These are phyloP conservation scores for Pichia phayaonensis DNA, from an alignment of 805 yeast species.

Conservation along the genomic window DNA sequence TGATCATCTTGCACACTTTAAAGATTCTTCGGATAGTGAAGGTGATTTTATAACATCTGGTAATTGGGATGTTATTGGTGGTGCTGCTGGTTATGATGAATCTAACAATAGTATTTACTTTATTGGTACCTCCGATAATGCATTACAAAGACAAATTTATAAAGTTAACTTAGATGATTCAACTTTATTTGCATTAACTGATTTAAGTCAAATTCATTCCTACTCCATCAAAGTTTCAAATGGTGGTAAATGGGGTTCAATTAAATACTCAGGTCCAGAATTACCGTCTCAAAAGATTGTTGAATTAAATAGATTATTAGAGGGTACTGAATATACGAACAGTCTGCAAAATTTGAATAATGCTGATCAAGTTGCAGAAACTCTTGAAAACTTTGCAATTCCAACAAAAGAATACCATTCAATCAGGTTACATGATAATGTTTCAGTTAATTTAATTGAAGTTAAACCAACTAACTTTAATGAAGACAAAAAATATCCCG, in stretches of 20 bases:
- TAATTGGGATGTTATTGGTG: constrained; percentile 44
- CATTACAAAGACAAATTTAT: constrained; percentile 54
- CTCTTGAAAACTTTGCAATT: constrained; percentile 31
- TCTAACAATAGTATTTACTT: constrained; percentile 45
- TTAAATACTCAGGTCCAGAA: constrained; percentile 41
- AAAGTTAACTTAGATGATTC: constrained; percentile 33
- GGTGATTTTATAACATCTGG: constrained; percentile 41
- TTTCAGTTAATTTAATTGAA: constrained; percentile 47
- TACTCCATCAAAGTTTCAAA: constrained; percentile 48
- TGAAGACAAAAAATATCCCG: constrained; percentile 41
- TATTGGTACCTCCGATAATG: constrained; percentile 46
- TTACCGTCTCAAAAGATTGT: constrained; percentile 40
- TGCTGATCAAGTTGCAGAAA: constrained; percentile 8
- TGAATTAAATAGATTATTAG: constrained; percentile 15
- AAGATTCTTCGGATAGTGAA: constrained; percentile 29
- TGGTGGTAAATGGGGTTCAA: constrained; percentile 45
- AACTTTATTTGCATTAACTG: constrained; percentile 22
- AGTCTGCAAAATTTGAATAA: constrained; percentile 13
- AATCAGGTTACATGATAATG: constrained; percentile 27
- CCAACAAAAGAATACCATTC: constrained; percentile 42
- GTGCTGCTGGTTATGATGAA: constrained; percentile 41
- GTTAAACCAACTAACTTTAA: constrained; percentile 53
- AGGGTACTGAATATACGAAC: constrained; percentile 9
- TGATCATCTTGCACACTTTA: constrained; percentile 58
- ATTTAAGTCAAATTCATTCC: constrained; percentile 33